Conservation (phyloP, 768 basidiomycete species). For the Boletus fagicola region DNA sequence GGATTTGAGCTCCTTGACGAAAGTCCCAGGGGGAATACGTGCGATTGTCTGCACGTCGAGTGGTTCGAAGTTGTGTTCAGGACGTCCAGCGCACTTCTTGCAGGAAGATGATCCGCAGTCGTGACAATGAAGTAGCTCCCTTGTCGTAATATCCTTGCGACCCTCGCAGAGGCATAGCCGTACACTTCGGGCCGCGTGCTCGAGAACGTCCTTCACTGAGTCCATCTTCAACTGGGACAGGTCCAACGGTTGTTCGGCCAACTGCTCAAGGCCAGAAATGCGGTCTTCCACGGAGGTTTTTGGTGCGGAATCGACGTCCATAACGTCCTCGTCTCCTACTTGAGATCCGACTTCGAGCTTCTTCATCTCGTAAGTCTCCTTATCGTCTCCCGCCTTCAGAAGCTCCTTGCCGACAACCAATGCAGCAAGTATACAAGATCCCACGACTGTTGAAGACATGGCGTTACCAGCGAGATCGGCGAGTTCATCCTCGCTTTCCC, state of each 20-base stretch:
- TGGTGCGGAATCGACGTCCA: constrained; percentile 48
- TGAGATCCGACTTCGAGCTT: constrained; percentile 37
- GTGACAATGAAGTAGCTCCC: constrained; percentile 61
- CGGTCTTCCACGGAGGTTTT: constrained; percentile 40
- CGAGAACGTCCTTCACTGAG: constrained; percentile 56
- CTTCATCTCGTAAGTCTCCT: constrained; percentile 66
- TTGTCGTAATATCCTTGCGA: constrained; percentile 68
- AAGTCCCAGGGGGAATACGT: constrained; percentile 70
- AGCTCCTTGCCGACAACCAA: constrained; percentile 65
- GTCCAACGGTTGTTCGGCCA: constrained; percentile 64
- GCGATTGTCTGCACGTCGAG: constrained; percentile 52
- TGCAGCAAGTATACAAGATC: constrained; percentile 82
- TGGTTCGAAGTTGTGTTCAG: constrained; percentile 72
- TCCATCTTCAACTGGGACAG: constrained; percentile 52
- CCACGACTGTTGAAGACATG: constrained; percentile 97
- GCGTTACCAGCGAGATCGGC: constrained; percentile 96
- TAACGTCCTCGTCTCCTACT: constrained; percentile 37
- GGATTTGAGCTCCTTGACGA: constrained; percentile 75
- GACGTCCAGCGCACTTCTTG: constrained; percentile 83
- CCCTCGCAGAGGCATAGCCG: constrained; percentile 93
- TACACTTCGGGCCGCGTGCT: constrained; percentile 63
- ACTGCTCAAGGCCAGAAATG: constrained; percentile 72
- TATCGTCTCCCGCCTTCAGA: constrained; percentile 65
- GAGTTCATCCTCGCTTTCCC: constrained; percentile 90
- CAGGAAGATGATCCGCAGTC: constrained; percentile 83